Percentiles rank a stretch among this genome's conserved stretches.
Conservation (phyloP, 768 basidiomycete genomes). For the Hygrophorus pudorinus region DNA sequence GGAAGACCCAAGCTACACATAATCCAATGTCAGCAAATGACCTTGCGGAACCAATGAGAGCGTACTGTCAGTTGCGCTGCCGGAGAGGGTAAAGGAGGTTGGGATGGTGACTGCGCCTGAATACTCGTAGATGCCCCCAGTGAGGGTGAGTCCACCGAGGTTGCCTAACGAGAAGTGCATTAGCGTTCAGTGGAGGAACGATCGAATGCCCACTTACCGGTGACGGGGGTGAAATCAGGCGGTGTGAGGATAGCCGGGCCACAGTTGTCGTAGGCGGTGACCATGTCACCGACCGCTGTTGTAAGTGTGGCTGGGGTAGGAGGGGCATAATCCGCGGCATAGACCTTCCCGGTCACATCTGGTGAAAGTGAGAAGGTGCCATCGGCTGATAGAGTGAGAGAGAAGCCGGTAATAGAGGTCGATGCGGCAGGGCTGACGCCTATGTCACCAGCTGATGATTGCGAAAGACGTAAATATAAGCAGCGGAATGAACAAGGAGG, state of each 20-base stretch:
- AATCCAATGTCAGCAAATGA: not conserved
- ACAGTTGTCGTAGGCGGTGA: conserved; percentile 14
- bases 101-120: conserved; percentile 9
- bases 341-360: conserved; percentile 15
- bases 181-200: not conserved
- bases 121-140: conserved; percentile 15
- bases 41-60: not conserved
- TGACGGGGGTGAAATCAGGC: conserved; percentile 9
- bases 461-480: too few relatives aligned
- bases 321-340: conserved; percentile 12
- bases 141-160: conserved; percentile 13
- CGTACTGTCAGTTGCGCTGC: conserved; percentile 9
- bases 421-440: conserved; percentile 14
- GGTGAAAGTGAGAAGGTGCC: conserved; percentile 13
- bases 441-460: conserved; percentile 12
- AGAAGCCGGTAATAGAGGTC: conserved; percentile 15
- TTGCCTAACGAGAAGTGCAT: conserved; percentile 11
- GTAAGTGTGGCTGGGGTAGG: conserved; percentile 15
- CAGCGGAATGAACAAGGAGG: too few relatives aligned
- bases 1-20: conserved; percentile 15
- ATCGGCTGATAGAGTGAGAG: conserved; percentile 9
- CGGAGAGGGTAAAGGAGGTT: conserved; percentile 7
- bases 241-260: conserved; percentile 6
- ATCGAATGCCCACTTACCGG: not conserved
- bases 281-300: conserved; percentile 14